phyloP scores from a whole-genome alignment of 805 yeast species.

The Yamadazyma tumulicola region DNA sequence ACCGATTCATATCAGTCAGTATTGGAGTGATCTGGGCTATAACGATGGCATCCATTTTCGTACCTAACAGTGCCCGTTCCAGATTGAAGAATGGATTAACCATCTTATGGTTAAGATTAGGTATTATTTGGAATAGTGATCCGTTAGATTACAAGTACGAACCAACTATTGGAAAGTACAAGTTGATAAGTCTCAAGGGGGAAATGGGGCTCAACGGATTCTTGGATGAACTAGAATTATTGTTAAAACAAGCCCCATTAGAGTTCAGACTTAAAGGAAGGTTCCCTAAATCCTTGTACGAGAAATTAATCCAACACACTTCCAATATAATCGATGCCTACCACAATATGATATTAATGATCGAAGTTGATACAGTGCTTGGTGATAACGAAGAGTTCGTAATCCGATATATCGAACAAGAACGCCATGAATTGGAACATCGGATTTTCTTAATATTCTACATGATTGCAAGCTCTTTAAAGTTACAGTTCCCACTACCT shows the following conservation, averaged over 20 bases:
- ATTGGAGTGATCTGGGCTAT: slow-evolving; percentile 78
- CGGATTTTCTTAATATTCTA: slow-evolving; percentile 73
- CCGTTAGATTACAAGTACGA: slow-evolving; percentile 50
- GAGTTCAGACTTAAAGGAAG: slow-evolving; percentile 74
- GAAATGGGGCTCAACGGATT: slow-evolving; percentile 48
- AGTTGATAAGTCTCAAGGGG: slow-evolving; percentile 44
- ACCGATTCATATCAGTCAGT: slow-evolving; percentile 68
- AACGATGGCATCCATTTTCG: slow-evolving; percentile 56
- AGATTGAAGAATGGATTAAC: slow-evolving; percentile 64
- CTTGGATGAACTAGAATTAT: slow-evolving; percentile 55
- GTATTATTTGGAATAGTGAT: slow-evolving; percentile 76
- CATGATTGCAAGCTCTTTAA: slow-evolving; percentile 72
- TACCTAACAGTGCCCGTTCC: slow-evolving; percentile 75
- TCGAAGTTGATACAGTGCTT: slow-evolving; percentile 57
- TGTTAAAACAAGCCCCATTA: slow-evolving; percentile 68
- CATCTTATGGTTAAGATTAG: slow-evolving; percentile 73
- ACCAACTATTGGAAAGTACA: slow-evolving; percentile 12
- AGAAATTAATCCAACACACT: slow-evolving; percentile 49
- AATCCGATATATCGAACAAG: slow-evolving; percentile 49
- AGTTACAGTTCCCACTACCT: slow-evolving; percentile 74
- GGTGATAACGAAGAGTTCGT: slow-evolving; percentile 53
- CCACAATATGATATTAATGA: slow-evolving; percentile 68
- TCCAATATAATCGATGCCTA: slow-evolving; percentile 68
- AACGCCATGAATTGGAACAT: slow-evolving; percentile 66
- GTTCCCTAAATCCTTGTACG: slow-evolving; percentile 56